Percentiles rank a stretch among this genome's conserved stretches.
Evolutionary conservation across 2,329 filamentous ascomycete genomes (phyloP).

Genomic region (Akanthomyces dipterigenus): DNA sequence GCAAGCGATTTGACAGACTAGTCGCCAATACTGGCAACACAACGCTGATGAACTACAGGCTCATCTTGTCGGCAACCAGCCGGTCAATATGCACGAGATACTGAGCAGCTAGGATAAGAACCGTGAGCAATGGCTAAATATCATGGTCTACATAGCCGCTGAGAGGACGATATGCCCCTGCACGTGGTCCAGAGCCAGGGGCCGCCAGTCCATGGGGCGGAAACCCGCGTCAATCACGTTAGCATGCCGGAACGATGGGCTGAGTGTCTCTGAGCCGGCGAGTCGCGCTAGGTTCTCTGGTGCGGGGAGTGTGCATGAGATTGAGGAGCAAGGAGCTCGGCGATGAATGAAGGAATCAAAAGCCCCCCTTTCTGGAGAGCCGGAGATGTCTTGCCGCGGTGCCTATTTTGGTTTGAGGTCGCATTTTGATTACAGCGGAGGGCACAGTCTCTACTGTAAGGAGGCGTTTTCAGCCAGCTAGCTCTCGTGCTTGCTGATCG

Average conservation of each 20-base stretch:
- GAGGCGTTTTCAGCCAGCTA: neutral
- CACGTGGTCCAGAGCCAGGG: too few species aligned
- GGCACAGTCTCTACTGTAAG: neutral
- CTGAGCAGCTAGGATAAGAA: neutral
- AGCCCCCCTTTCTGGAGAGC: neutral
- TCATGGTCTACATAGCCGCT: neutral
- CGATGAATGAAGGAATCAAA: neutral
- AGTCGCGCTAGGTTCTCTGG: neutral
- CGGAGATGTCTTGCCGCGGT: neutral
- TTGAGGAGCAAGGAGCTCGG: neutral
- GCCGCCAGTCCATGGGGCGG: neutral
- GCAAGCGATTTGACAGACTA: neutral
- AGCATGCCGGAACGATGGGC: neutral
- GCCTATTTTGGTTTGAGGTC: neutral
- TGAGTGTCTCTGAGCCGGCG: too few species aligned
- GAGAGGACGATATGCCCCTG: neutral
- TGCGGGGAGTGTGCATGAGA: neutral
- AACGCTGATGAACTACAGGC: neutral
- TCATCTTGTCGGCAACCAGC: neutral
- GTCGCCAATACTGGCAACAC: neutral
- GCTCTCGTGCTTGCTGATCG: neutral
- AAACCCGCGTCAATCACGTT: neutral
- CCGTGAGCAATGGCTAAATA: neutral
- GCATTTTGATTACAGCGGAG: neutral
- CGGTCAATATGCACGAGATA: neutral